These are phyloP conservation scores for Neopestalotiopsis rosae DNA, from an alignment of 2,329 filamentous ascomycete species.

Conservation along the genomic window DNA sequence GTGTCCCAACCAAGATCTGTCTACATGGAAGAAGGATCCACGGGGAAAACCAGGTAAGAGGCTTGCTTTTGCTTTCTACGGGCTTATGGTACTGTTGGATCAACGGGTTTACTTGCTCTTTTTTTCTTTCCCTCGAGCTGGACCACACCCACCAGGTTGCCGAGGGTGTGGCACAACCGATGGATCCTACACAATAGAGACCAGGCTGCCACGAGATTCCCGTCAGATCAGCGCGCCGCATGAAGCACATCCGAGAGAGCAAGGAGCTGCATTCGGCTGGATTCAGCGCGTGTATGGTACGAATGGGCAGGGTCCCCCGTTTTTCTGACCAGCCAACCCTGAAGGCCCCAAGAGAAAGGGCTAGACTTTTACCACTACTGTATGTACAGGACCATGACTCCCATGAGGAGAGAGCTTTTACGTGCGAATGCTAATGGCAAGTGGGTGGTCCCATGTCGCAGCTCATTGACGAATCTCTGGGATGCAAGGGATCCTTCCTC, in stretches of 20 bases:
- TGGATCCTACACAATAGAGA: slow-evolving; percentile 3
- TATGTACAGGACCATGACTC: neutral
- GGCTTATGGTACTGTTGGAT: too few species aligned
- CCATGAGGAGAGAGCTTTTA: neutral
- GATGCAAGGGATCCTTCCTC: slow-evolving; percentile 6
- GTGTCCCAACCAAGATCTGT: too few species aligned
- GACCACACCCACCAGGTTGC: neutral
- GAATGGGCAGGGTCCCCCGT: too few species aligned
- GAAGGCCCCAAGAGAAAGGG: neutral
- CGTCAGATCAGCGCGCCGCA: slow-evolving; percentile 7
- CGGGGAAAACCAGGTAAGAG: too few species aligned
- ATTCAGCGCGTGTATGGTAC: neutral
- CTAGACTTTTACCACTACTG: neutral
- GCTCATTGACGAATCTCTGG: neutral
- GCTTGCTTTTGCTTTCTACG: too few species aligned
- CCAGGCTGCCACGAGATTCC: slow-evolving; percentile 13
- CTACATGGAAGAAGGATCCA: too few species aligned
- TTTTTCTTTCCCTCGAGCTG: neutral
- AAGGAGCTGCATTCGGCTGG: neutral
- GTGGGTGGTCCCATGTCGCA: slow-evolving; percentile 4
- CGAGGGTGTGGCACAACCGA: slow-evolving; percentile 5
- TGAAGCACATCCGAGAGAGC: neutral
- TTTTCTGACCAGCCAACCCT: neutral
- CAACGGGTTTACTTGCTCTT: too few species aligned
- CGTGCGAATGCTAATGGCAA: slow-evolving; percentile 7